These are phyloP conservation scores for Microsporum canis DNA, from an alignment of 2,329 filamentous ascomycete genomes.

Conservation along the genomic window DNA sequence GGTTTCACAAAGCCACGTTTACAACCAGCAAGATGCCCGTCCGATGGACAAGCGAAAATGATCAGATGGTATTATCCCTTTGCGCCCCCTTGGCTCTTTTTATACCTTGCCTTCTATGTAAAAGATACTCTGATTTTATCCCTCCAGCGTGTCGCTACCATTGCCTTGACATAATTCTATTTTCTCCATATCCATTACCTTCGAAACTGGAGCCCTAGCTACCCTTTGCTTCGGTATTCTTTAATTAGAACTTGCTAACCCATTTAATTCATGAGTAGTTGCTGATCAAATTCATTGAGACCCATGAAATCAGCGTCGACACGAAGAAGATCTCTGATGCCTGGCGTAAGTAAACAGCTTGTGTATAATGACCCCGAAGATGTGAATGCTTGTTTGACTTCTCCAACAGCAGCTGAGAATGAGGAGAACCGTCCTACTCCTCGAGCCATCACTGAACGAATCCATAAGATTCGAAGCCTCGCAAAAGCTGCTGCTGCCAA, in stretches of 20 bases:
- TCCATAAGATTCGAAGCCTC: slow-evolving; percentile 24
- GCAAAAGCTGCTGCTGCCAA: slow-evolving; percentile 10
- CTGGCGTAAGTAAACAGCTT: slow-evolving; percentile 27
- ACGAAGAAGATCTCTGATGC: slow-evolving; percentile 24
- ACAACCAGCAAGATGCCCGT: slow-evolving; percentile 24
- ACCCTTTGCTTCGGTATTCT: too few species aligned
- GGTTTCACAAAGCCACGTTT: not conserved
- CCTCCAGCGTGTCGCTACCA: not conserved
- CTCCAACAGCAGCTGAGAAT: slow-evolving; percentile 12
- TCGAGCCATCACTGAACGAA: slow-evolving; percentile 30
- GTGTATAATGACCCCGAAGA: not conserved
- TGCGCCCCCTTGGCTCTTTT: not conserved
- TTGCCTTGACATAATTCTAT: not conserved
- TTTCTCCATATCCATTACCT: too few species aligned
- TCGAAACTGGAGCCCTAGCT: too few species aligned
- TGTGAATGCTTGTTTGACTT: not conserved
- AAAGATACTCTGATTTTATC: not conserved
- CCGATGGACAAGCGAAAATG: slow-evolving; percentile 28
- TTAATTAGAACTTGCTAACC: not conserved
- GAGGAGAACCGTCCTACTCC: slow-evolving; percentile 24
- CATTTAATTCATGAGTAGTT: slow-evolving; percentile 20
- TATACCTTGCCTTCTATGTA: not conserved
- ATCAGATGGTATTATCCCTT: slow-evolving; percentile 23
- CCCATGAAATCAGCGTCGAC: slow-evolving; percentile 28
- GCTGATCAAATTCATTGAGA: slow-evolving; percentile 32